Percentiles rank a stretch among this genome's conserved stretches.
Evolutionary conservation across 73 alveolate genomes (phyloP).

Genomic region (Urostyla sp.): DNA sequence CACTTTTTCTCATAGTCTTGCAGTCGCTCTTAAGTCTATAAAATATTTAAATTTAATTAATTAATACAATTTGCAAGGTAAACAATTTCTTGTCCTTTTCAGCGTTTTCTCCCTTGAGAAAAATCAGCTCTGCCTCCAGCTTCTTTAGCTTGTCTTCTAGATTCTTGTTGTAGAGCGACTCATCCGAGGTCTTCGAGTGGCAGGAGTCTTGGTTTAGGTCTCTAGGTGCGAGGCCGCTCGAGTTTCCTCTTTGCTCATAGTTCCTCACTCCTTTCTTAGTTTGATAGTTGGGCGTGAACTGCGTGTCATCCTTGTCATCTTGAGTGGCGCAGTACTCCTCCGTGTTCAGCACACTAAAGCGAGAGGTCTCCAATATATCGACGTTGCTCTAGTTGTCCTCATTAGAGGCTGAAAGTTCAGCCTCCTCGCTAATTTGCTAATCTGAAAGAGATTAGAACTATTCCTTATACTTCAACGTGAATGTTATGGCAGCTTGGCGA

Average conservation of each 20-base stretch:
- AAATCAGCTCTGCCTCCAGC: conserved; percentile 14
- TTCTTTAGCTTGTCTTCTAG: conserved; percentile 25
- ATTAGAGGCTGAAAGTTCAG: not conserved
- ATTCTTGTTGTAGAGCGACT: not conserved
- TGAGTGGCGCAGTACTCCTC: not conserved
- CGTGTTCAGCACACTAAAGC: not conserved
- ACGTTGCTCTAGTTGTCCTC: not conserved
- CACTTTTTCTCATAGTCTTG: conserved; percentile 36
- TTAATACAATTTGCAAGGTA: not conserved
- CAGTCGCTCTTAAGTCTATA: conserved; percentile 37
- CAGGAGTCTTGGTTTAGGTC: not conserved
- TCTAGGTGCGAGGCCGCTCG: not conserved
- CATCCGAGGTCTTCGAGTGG: not conserved
- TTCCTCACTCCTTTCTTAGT: too few species aligned
- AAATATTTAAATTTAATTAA: not conserved
- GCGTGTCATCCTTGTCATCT: not conserved
- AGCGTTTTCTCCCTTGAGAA: conserved; percentile 14
- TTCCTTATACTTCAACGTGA: conserved; percentile 23
- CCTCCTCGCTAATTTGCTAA: not conserved
- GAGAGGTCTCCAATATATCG: not conserved
- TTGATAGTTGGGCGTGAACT: not conserved
- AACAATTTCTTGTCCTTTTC: conserved; percentile 20
- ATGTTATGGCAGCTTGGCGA: conserved; percentile 7
- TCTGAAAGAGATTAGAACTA: conserved; percentile 10
- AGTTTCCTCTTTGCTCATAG: not conserved